Percentiles rank a stretch among this genome's conserved stretches.
Conservation (phyloP, 768 basidiomycete genomes). For the Baorangia bicolor region DNA sequence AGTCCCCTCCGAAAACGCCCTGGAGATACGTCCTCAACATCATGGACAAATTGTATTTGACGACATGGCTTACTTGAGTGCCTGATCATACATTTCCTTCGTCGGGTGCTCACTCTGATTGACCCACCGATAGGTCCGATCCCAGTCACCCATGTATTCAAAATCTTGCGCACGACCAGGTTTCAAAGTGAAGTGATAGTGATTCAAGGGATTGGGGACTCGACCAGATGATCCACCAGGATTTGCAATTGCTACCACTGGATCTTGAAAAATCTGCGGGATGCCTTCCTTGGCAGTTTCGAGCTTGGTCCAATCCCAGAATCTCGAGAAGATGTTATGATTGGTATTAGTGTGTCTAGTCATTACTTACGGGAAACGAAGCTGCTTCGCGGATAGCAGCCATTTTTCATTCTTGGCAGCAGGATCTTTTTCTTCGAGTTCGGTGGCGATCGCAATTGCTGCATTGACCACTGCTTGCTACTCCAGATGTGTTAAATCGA, state of each 20-base stretch:
- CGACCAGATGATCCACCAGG: background rate
- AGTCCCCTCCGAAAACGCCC: slow-evolving; percentile 2
- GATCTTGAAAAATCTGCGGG: background rate
- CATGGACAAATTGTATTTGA: no score
- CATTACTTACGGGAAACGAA: slow-evolving; percentile 19
- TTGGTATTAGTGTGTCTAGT: background rate
- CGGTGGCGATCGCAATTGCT: slow-evolving; percentile 14
- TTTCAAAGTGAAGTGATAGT: slow-evolving; percentile 2
- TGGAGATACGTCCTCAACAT: background rate
- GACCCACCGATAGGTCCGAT: slow-evolving; percentile 18
- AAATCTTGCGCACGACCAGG: background rate
- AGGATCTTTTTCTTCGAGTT: background rate
- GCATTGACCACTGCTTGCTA: slow-evolving; percentile 20
- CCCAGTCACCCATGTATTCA: slow-evolving; percentile 9
- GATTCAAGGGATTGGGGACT: slow-evolving; percentile 15
- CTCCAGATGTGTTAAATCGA: background rate
- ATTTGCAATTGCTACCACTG: background rate
- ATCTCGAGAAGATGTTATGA: background rate
- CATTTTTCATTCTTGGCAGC: slow-evolving; percentile 4
- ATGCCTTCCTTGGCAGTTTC: slow-evolving; percentile 4
- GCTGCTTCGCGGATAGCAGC: slow-evolving; percentile 9
- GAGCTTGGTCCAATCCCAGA: slow-evolving; percentile 18
- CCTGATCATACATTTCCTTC: slow-evolving; percentile 9
- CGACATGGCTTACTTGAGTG: slow-evolving; percentile 7
- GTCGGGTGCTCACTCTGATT: background rate